Evolutionary conservation across 1,284 basidiomycete species (phyloP).

Genomic region (Ganoderma lucidum): DNA sequence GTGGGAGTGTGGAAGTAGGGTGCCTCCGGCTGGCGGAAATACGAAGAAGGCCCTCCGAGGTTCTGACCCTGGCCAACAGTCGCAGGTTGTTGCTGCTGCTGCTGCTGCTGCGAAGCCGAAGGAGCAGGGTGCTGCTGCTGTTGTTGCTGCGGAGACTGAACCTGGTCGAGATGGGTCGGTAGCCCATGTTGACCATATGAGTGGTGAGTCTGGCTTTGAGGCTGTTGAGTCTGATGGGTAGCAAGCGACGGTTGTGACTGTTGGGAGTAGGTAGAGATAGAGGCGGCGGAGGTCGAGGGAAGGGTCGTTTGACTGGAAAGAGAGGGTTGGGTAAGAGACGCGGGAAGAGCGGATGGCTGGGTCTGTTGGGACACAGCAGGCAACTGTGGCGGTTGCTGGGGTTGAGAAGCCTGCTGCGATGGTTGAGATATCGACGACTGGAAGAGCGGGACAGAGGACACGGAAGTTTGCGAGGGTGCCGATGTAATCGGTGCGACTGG

Average conservation of each 20-base stretch:
- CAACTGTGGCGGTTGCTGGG: slow-evolving; percentile 39
- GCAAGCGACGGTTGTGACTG: slow-evolving; percentile 45
- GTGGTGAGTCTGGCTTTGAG: slow-evolving; percentile 50
- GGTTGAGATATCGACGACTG: slow-evolving; percentile 57
- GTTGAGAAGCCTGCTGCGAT: slow-evolving; percentile 41
- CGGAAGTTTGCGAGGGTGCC: slow-evolving; percentile 43
- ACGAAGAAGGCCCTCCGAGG: slow-evolving; percentile 48
- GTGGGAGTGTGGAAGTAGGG: slow-evolving; percentile 81
- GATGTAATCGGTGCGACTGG: slow-evolving; percentile 36
- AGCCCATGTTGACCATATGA: slow-evolving; percentile 71
- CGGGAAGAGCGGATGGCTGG: slow-evolving; percentile 48
- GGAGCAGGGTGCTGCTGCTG: slow-evolving; percentile 43
- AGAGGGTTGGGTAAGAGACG: slow-evolving; percentile 50
- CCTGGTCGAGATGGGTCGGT: slow-evolving; percentile 66
- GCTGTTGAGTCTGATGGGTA: slow-evolving; percentile 51
- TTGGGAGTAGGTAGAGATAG: slow-evolving; percentile 51
- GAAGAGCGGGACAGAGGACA: slow-evolving; percentile 46
- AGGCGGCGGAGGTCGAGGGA: slow-evolving; percentile 39
- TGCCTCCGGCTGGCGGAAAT: slow-evolving; percentile 72
- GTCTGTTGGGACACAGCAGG: slow-evolving; percentile 45
- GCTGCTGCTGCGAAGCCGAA: slow-evolving; percentile 43
- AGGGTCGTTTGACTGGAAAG: slow-evolving; percentile 40
- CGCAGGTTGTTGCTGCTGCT: slow-evolving; percentile 39
- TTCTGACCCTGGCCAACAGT: slow-evolving; percentile 48
- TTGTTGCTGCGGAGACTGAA: slow-evolving; percentile 51